Evolutionary conservation across 805 yeast genomes (phyloP).

Genomic region (Schwanniomyces pseudopolymorphus): DNA sequence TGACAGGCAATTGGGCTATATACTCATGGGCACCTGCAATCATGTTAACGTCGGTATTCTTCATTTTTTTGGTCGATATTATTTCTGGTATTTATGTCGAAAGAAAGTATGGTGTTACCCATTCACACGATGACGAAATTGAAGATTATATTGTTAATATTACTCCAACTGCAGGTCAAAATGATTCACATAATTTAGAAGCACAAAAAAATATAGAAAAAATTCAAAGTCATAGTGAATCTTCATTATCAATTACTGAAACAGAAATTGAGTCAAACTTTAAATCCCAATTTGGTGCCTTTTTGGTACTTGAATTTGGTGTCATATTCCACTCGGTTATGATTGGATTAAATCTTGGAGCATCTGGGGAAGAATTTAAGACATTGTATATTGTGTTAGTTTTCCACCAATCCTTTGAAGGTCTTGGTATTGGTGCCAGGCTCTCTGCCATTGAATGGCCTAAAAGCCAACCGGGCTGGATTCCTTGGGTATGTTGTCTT

Average conservation of each 20-base stretch:
- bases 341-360: slow-evolving; percentile 30
- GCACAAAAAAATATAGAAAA: neutral
- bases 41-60: slow-evolving; percentile 45
- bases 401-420: slow-evolving; percentile 34
- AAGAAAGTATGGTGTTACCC: slow-evolving; percentile 27
- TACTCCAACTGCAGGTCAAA: neutral
- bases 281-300: slow-evolving; percentile 47
- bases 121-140: slow-evolving; percentile 15
- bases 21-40: slow-evolving; percentile 63
- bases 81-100: slow-evolving; percentile 44
- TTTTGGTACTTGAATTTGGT: slow-evolving; percentile 28
- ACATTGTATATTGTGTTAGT: slow-evolving; percentile 27
- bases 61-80: slow-evolving; percentile 43
- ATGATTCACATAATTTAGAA: neutral
- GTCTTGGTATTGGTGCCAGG: slow-evolving; percentile 53
- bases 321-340: slow-evolving; percentile 34
- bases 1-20: slow-evolving; percentile 46
- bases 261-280: slow-evolving; percentile 1
- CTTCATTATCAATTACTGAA: neutral
- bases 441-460: slow-evolving; percentile 41
- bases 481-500: slow-evolving; percentile 59
- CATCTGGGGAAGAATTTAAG: slow-evolving; percentile 28
- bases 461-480: slow-evolving; percentile 29
- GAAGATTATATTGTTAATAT: slow-evolving; percentile 12
- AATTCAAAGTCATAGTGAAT: neutral